Evolutionary conservation across 129 eudicot genomes (phyloP).

Genomic region (Tanacetum coccineum): DNA sequence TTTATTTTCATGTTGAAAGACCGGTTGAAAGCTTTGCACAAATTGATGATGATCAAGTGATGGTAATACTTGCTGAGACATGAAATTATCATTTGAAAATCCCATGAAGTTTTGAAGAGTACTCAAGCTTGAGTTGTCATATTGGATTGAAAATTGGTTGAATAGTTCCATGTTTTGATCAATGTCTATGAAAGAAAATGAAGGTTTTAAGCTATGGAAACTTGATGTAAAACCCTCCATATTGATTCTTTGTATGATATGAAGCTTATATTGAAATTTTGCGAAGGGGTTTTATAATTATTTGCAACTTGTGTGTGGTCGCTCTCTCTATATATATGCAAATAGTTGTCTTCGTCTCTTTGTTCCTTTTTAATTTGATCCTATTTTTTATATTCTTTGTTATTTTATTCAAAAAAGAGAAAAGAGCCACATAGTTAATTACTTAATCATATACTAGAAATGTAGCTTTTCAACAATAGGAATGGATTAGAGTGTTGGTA

Average conservation of each 20-base stretch:
- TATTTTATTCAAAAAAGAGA: slow-evolving; percentile 17
- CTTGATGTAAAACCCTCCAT: slow-evolving; percentile 61
- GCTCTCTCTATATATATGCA: slow-evolving; percentile 30
- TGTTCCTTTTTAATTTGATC: slow-evolving; percentile 13
- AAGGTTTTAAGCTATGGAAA: slow-evolving; percentile 42
- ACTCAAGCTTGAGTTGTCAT: slow-evolving; percentile 28
- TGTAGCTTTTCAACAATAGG: slow-evolving; percentile 3
- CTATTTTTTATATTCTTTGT: not conserved
- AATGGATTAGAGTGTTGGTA: not conserved
- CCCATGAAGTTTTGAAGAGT: slow-evolving; percentile 39
- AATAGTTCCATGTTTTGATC: slow-evolving; percentile 57
- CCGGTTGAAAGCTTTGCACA: slow-evolving; percentile 30
- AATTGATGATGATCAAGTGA: slow-evolving; percentile 26
- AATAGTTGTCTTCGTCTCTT: slow-evolving; percentile 31
- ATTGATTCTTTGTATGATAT: not conserved
- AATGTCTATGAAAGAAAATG: slow-evolving; percentile 38
- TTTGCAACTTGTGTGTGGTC: slow-evolving; percentile 30
- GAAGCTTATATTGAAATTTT: slow-evolving; percentile 25
- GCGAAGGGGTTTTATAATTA: slow-evolving; percentile 30
- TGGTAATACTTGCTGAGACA: slow-evolving; percentile 31
- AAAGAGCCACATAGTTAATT: not conserved
- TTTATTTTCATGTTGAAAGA: slow-evolving; percentile 31
- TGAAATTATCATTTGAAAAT: slow-evolving; percentile 38
- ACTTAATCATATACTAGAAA: too few relatives aligned
- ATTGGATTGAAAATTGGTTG: slow-evolving; percentile 37